phyloP scores from a whole-genome alignment of 2,329 filamentous ascomycete genomes.

The Cyclaneusma minus region DNA sequence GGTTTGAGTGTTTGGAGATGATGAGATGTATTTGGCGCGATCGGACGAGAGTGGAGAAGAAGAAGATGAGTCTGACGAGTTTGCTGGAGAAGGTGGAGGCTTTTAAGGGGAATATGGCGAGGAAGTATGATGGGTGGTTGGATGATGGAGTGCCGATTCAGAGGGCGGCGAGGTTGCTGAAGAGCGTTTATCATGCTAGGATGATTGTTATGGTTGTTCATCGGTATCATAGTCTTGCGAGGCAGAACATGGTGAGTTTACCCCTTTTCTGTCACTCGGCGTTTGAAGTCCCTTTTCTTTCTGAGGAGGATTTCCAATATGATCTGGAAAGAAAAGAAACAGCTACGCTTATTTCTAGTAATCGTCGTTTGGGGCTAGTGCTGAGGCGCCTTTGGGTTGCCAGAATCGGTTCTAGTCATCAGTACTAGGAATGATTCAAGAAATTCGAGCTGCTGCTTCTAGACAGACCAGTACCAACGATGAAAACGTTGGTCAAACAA shows the following conservation, averaged over 20 bases:
- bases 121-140: slow-evolving; percentile 49
- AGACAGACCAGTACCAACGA: no score
- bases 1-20: slow-evolving; percentile 61
- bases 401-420: no score
- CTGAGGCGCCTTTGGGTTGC: no score
- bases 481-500: no score
- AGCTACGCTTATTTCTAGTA: no score
- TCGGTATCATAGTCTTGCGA: slow-evolving; percentile 36
- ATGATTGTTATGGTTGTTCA: slow-evolving; percentile 54
- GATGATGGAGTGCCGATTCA: slow-evolving; percentile 45
- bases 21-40: slow-evolving; percentile 57
- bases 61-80: slow-evolving; percentile 43
- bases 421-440: no score
- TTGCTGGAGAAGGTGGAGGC: slow-evolving; percentile 54
- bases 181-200: slow-evolving; percentile 46
- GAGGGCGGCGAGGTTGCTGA: slow-evolving; percentile 44
- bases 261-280: no score
- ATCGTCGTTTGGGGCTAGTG: no score
- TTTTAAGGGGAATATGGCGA: slow-evolving; percentile 47
- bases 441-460: no score
- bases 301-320: no score
- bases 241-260: slow-evolving; percentile 15
- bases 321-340: no score
- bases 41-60: slow-evolving; percentile 44
- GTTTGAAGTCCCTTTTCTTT: slow-evolving; percentile 13